Evolutionary conservation across 495 filamentous ascomycete species (phyloP), one percentile per base, ranked within the genome.

Genomic region (Venustampulla echinocandica): DNA sequence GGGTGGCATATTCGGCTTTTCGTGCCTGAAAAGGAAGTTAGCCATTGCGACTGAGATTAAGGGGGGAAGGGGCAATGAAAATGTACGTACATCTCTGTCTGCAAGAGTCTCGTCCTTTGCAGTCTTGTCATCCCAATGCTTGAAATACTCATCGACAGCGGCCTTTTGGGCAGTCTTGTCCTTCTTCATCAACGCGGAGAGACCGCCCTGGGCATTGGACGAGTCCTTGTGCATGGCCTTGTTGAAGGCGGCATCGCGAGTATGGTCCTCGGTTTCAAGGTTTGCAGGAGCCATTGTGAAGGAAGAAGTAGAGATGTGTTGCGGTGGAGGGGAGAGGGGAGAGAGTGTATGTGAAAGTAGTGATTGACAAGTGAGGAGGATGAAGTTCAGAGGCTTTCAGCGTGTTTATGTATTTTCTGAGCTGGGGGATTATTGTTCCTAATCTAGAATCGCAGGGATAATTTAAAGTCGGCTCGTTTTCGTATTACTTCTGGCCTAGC

Each of bases 131-230:
- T 98, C 92, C 85, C 90, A 98, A 67, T 95, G 94, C 80, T 96
- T 98, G 80, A 95, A 97, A 71, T 98, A 98, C 67, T 97, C 90
- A 59, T 96, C 89, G 25, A 94, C 78, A 40, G 92, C 90, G 39
- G 86, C 78, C 69, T 89, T 79, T 64, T 97, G 86, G 2, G 92
- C 88, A 10, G 69, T 70, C 42, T 73, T 69, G 65, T 90, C 82
- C 70, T 98, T 98, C 57, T 74, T 71, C 46, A 94, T 69, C 82
- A 95, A 86, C 50, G 92, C 85, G 53, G 74, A 67, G 58, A 96
- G 76, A 58, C 87, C 87, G 56, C 80, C 85, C 21, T 69, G 63
- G 14, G 80, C 75, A 55, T 79, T 63, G 33, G 87, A 73, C 15
- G 87, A 86, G 58, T 84, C 84, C 62, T 90, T 90, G 66, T 98